Base-by-base conservation (phyloP, 2,329 filamentous ascomycete genomes). In the Diplodia seriata region DNA sequence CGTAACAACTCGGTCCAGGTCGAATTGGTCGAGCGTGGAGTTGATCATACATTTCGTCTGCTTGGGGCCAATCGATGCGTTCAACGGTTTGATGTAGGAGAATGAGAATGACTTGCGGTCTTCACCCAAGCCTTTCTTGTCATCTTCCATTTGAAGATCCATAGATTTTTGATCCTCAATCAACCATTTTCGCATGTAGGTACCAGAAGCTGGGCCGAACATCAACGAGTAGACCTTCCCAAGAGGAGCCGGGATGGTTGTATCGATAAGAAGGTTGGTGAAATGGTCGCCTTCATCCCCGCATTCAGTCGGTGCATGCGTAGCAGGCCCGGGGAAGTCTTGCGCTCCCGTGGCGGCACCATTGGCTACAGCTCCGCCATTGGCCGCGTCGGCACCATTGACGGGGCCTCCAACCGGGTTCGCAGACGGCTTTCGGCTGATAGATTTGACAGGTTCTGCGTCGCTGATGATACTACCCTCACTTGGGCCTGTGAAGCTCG, bases 21-120 rank as follows among this genome's bases (percentile, higher is more conserved):
- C 94, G 36, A 96, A 84, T 55, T 86, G 84, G 69, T 98, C 94
- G n/a, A 99, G 76, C 4, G 86, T 91, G 79, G 97, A 93, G 0
- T 88, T 91, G 61, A 93, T 93, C 68, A 96, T 90, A 78, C 95
- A 99, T 76, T 97, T 97, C 14, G 95, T 99, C 81, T 97, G 92
- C 76, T 87, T 95, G 0, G 95, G 95, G 0, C 95, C 95, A 71
- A 99, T 94, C 0, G 92, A 85, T 2, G 85, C 91, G 73, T 89
- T 86, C 2, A 99, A 82, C 1, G 95, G 95, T 77, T 97, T 98
- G 80, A 97, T 97, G 77, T 97, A 99, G 1, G 89, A 90, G 76
- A 90, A 97, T 23, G 83, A 88, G 55, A 94, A 87, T 3, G 86
- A 86, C 76, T 89, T 91, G 79, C 90, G 91, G 20, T 96, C 92